Conservation (phyloP, 345 rosid species). For the Aquilaria sinensis region DNA sequence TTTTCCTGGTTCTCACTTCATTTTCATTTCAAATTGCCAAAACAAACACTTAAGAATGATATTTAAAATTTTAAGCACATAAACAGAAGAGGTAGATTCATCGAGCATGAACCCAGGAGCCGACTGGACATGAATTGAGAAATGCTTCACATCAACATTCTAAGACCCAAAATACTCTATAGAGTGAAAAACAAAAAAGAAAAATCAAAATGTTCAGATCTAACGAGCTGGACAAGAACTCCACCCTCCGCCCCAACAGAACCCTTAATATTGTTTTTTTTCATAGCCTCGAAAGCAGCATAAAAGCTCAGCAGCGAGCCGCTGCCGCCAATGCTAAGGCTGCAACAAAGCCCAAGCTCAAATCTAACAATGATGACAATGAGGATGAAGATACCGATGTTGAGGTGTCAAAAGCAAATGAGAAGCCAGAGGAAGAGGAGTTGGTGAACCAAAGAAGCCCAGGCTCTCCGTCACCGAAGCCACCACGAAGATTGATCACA, state of each 20-base stretch:
- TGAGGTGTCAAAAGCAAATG: slow-evolving; percentile 21
- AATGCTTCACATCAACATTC: too few species aligned
- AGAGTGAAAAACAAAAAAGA: too few species aligned
- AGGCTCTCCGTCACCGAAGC: slow-evolving; percentile 62
- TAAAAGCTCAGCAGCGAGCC: slow-evolving; percentile 26
- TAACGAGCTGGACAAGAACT: slow-evolving; percentile 13
- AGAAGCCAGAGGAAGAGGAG: slow-evolving; percentile 25
- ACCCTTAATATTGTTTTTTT: slow-evolving; percentile 30
- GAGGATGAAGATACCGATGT: slow-evolving; percentile 36
- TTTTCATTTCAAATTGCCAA: too few species aligned
- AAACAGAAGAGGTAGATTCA: too few species aligned
- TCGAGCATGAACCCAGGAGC: too few species aligned
- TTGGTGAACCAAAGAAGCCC: slow-evolving; percentile 51
- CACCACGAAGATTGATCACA: slow-evolving; percentile 47
- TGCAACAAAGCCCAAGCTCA: slow-evolving; percentile 22
- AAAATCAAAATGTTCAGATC: too few species aligned
- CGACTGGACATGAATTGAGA: too few species aligned
- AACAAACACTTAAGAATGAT: too few species aligned
- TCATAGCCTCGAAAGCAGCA: slow-evolving; percentile 39
- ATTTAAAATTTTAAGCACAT: too few species aligned
- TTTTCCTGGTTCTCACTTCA: too few species aligned
- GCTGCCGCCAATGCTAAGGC: slow-evolving; percentile 15
- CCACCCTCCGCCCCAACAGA: slow-evolving; percentile 15
- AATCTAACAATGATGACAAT: slow-evolving; percentile 29
- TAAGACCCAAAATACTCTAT: too few species aligned